Conservation (phyloP, 352 stramenopile species). For the Phytophthora boehmeriae region DNA sequence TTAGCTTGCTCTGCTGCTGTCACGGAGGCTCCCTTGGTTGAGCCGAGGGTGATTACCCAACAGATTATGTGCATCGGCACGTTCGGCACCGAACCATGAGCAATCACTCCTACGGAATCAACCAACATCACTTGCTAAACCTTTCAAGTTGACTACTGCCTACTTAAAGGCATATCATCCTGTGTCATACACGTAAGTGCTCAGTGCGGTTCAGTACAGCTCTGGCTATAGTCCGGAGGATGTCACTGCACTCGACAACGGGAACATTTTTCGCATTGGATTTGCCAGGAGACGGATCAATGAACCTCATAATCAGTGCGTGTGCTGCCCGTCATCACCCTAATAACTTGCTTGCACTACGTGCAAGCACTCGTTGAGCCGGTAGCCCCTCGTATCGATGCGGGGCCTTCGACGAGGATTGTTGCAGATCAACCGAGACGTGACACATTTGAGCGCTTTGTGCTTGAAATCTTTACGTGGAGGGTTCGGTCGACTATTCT, state of each 20-base stretch:
- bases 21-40: no score
- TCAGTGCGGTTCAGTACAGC: neutral
- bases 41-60: no score
- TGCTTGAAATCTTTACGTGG: neutral
- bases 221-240: neutral
- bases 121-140: neutral
- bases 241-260: neutral
- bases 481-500: neutral
- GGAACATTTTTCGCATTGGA: no score
- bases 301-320: no score
- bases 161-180: neutral
- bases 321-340: no score
- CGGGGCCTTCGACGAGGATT: conserved; percentile 11
- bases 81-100: neutral
- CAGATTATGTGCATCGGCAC: no score
- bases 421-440: conserved; percentile 17
- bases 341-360: no score
- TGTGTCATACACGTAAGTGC: neutral
- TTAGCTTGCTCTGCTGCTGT: no score
- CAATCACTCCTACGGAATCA: neutral
- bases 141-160: neutral
- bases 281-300: no score
- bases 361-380: no score
- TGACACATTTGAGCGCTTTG: conserved; percentile 18
- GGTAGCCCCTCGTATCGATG: conserved; percentile 77